Conservation (phyloP, 192 early-diverging fungal genomes). For the Backusella luteola region DNA sequence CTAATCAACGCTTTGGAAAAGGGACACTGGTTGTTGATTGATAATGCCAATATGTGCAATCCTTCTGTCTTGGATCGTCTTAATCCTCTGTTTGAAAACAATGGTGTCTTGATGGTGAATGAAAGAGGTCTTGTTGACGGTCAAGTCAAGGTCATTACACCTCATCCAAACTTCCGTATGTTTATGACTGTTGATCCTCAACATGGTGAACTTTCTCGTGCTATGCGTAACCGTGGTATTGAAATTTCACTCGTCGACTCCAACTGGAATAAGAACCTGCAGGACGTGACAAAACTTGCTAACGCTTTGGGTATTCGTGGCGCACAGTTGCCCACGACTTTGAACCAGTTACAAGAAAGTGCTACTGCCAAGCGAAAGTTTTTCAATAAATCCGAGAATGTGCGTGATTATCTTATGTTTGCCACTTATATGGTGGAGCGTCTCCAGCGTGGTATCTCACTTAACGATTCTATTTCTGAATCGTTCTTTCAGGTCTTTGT, state of each 20-base stretch:
- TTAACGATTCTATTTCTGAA: slow-evolving; percentile 39
- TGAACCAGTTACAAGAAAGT: slow-evolving; percentile 43
- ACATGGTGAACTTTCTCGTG: slow-evolving; percentile 91
- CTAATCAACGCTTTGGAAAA: slow-evolving; percentile 86
- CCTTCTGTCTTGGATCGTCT: slow-evolving; percentile 94
- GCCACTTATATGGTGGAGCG: slow-evolving; percentile 45
- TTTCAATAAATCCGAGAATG: slow-evolving; percentile 36
- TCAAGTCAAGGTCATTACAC: slow-evolving; percentile 69
- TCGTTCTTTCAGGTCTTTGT: slow-evolving; percentile 47
- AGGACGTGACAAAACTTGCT: slow-evolving; percentile 48
- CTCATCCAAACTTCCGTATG: slow-evolving; percentile 90
- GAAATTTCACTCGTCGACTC: slow-evolving; percentile 75
- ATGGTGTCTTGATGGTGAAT: slow-evolving; percentile 84
- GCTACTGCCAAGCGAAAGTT: slow-evolving; percentile 28
- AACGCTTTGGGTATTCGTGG: slow-evolving; percentile 48
- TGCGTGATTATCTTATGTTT: slow-evolving; percentile 48
- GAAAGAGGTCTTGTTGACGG: slow-evolving; percentile 88
- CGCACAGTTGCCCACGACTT: slow-evolving; percentile 32
- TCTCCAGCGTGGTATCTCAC: slow-evolving; percentile 48
- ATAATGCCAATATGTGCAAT: slow-evolving; percentile 95
- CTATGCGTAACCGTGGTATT: slow-evolving; percentile 98
- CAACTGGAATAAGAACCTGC: slow-evolving; percentile 45
- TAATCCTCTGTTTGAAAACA: slow-evolving; percentile 89
- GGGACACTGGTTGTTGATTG: slow-evolving; percentile 92
- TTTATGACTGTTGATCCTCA: slow-evolving; percentile 95